Evolutionary conservation across 1,139 yeast species (phyloP).

Genomic region (Taphrina pruni): DNA sequence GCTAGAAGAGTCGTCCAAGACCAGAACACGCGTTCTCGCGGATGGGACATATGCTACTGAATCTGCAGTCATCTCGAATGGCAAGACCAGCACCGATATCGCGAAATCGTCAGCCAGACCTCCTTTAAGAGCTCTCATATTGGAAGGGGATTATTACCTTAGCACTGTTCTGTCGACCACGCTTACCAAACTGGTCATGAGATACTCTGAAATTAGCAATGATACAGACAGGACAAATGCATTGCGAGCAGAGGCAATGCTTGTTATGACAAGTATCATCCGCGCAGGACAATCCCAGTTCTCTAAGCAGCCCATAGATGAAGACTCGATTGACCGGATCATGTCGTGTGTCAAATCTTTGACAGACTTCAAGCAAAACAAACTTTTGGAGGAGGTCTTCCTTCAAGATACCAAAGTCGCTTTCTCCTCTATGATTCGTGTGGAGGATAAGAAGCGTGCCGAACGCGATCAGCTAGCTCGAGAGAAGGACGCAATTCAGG

Average conservation of each 20-base stretch:
- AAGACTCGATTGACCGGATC: conserved; percentile 92
- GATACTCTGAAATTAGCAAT: conserved; percentile 67
- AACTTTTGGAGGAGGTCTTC: conserved; percentile 70
- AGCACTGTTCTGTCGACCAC: conserved; percentile 89
- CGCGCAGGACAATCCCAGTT: conserved; percentile 86
- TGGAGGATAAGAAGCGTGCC: conserved; percentile 59
- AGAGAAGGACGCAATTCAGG: conserved; percentile 74
- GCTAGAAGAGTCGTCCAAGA: conserved; percentile 51
- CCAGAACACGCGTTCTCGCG: conserved; percentile 73
- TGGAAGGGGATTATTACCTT: conserved; percentile 88
- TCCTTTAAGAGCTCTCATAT: conserved; percentile 78
- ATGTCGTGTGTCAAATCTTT: conserved; percentile 79
- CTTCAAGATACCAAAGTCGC: conserved; percentile 88
- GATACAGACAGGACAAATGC: conserved; percentile 69
- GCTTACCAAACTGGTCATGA: conserved; percentile 81
- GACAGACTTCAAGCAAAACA: conserved; percentile 64
- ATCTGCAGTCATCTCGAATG: conserved; percentile 68
- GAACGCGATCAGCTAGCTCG: conserved; percentile 65
- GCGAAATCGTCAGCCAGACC: conserved; percentile 57
- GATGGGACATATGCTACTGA: conserved; percentile 99
- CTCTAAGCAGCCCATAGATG: conserved; percentile 81
- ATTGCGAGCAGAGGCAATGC: conserved; percentile 90
- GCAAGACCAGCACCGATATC: conserved; percentile 50
- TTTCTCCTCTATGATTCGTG: conserved; percentile 66
- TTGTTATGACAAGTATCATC: conserved; percentile 87